Base-by-base conservation (phyloP, 2,329 filamentous ascomycete species). In the Trichoderma sp. region DNA sequence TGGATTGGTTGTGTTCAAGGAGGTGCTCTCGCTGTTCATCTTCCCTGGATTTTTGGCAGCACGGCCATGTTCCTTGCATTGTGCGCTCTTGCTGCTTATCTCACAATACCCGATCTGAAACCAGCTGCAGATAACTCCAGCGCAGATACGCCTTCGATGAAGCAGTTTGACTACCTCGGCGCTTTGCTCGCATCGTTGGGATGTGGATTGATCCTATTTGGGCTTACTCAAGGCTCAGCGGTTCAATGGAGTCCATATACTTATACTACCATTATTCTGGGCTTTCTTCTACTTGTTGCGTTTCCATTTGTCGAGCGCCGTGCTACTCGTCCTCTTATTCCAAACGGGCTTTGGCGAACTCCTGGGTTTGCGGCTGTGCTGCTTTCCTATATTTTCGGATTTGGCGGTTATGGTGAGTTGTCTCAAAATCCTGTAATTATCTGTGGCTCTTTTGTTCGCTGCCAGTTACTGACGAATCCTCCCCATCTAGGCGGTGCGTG, bases 1-100 rank as follows among this genome's bases (percentile, higher is more conserved):
- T 68, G 65, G 65, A 58, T 58, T 21, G 65, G 65, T 5, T 68
- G 65, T 14, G 34, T 68, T 15, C 65, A 68, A 21, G 65, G 65
- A 28, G 65, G 65, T 24, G 15, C 43, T 24, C 65, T 68, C 1
- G 57, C 30, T 43, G 65, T 53, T 3, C 51, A 68, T 58, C 65
- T 68, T 15, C 15, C 53, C 24, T 68, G 65, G 65, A 68, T 68
- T 3, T 68, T 68, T 8, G 12, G 65, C 65, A 68, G 51, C 32
- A 68, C 65, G 6, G 32, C 65, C 6, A 58, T 68, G 1, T 68
- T 68, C 26, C 65, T 68, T 11, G 53, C 5, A 4, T 14, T 57
- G 3, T 68, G 65, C 34, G 65, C 32, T 11, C 18, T 68, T 39
- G 65, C 65, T 28, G 65, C 65, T 21, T 58, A 43, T 15, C 28